phyloP scores from a whole-genome alignment of 148 eudicot genomes.

The Silene conica region DNA sequence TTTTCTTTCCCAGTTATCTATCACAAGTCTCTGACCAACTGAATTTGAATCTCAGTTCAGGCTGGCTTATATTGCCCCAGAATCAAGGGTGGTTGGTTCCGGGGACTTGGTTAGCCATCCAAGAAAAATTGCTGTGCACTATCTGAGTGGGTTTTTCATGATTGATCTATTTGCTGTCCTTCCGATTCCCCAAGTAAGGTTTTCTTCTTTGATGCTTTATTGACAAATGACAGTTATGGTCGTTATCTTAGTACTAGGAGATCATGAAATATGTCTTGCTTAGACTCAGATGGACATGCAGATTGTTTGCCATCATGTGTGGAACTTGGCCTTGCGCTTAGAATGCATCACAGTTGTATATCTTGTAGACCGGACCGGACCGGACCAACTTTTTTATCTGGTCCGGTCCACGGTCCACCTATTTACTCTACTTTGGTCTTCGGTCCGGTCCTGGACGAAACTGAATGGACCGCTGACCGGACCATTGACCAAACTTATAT shows the following conservation, averaged over 20 bases:
- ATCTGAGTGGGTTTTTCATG: slow-evolving; percentile 55
- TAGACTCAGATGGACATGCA: background rate
- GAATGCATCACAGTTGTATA: no score
- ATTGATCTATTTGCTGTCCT: slow-evolving; percentile 58
- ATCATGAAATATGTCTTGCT: slow-evolving; percentile 3
- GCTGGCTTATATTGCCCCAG: slow-evolving; percentile 77
- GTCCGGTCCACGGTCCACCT: no score
- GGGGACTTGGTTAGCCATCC: slow-evolving; percentile 82
- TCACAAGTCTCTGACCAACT: slow-evolving; percentile 6
- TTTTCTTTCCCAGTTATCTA: background rate
- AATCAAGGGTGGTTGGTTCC: slow-evolving; percentile 77
- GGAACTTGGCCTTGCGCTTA: background rate
- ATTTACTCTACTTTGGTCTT: no score
- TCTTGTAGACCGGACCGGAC: no score
- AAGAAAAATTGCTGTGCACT: slow-evolving; percentile 53
- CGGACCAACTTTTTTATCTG: no score
- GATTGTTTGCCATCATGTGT: background rate
- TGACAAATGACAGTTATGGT: background rate
- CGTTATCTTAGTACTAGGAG: background rate
- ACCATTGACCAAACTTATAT: no score
- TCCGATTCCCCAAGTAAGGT: slow-evolving; percentile 80
- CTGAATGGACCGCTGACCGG: no score
- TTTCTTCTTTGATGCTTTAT: slow-evolving; percentile 4
- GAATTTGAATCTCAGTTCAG: slow-evolving; percentile 49
- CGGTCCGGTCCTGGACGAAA: no score